A percentile compares a stretch with the other conserved stretches of the same genome.
Evolutionary conservation across 1,139 yeast species (phyloP).

Genomic region (Yarrowia galli): DNA sequence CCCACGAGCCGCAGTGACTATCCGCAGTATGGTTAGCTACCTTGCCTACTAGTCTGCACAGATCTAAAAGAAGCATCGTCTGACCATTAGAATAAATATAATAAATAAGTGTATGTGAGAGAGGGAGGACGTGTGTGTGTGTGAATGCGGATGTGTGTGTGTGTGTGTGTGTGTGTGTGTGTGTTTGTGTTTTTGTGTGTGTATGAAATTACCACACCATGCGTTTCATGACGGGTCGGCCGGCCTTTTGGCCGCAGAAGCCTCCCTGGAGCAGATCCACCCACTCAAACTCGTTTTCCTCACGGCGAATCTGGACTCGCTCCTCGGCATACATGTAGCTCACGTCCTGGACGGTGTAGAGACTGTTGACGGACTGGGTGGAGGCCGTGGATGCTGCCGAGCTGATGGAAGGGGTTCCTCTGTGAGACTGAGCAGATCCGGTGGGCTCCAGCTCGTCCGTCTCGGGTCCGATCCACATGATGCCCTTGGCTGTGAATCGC

Average conservation of each 20-base stretch:
- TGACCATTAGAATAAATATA: slow-evolving; percentile 19
- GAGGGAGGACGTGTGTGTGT: not conserved
- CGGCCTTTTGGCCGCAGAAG: slow-evolving; percentile 34
- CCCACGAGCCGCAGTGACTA: no score
- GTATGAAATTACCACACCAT: slow-evolving; percentile 16
- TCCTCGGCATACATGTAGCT: slow-evolving; percentile 32
- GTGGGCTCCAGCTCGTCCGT: not conserved
- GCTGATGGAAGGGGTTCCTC: slow-evolving; percentile 19
- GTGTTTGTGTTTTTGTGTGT: no score
- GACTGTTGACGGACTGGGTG: slow-evolving; percentile 20
- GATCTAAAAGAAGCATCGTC: not conserved
- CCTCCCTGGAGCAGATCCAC: slow-evolving; percentile 30
- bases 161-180: no score
- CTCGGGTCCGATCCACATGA: slow-evolving; percentile 38
- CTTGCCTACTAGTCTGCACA: no score
- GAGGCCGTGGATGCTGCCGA: slow-evolving; percentile 20
- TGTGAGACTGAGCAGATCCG: not conserved
- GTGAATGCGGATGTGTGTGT: no score
- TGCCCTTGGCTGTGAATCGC: slow-evolving; percentile 35
- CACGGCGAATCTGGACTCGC: slow-evolving; percentile 3
- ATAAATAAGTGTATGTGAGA: slow-evolving; percentile 18
- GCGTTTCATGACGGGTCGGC: slow-evolving; percentile 34
- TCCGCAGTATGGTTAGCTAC: no score
- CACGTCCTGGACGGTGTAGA: slow-evolving; percentile 34
- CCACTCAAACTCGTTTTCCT: not conserved